Conservation (phyloP, 1,284 basidiomycete genomes). For the Puccinia horiana region DNA sequence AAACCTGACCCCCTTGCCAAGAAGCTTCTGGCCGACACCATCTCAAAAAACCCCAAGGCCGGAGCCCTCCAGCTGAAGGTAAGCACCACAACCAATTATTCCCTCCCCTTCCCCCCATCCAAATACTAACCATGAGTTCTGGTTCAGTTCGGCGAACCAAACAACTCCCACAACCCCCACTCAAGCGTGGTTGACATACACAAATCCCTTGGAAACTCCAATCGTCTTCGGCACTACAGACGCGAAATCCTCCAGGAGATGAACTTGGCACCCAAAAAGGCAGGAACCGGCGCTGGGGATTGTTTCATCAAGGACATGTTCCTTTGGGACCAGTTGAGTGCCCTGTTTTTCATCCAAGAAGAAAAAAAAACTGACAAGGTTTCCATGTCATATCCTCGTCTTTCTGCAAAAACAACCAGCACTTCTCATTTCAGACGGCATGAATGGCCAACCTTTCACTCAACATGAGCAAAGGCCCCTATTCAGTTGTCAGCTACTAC, state of each 20-base stretch:
- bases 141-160: background rate
- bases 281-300: background rate
- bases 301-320: background rate
- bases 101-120: background rate
- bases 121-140: no score
- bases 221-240: background rate
- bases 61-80: background rate
- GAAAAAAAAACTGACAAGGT: no score
- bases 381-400: no score
- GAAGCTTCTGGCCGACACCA: background rate
- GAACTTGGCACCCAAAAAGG: background rate
- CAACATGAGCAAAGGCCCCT: no score
- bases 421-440: no score
- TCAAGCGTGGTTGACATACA: background rate
- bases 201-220: no score
- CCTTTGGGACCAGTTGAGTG: background rate
- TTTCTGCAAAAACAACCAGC: no score
- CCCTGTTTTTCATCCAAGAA: background rate
- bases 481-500: no score
- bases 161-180: background rate
- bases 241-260: background rate
- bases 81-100: background rate
- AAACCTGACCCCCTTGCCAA: slow-evolving; percentile 2
- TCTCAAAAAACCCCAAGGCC: background rate
- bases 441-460: no score